Conservation (phyloP, 1,139 yeast genomes). For the Suhomyces terraborum region DNA sequence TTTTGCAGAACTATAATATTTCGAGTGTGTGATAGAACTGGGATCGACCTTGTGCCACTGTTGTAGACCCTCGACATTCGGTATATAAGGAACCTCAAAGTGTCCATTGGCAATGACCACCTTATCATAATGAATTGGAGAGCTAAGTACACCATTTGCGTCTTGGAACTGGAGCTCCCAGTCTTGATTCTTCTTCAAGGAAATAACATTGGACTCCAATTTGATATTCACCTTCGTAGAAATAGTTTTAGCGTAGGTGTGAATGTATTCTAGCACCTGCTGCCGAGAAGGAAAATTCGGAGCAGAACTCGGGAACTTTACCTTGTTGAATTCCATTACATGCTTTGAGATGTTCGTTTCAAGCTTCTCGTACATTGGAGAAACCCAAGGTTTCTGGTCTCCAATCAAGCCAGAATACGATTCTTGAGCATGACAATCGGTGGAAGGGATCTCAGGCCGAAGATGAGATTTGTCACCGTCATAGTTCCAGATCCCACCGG, state of each 20-base stretch:
- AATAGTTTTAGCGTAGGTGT: slow-evolving; percentile 34
- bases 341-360: slow-evolving; percentile 49
- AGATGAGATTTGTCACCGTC: slow-evolving; percentile 28
- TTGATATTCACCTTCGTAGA: slow-evolving; percentile 19
- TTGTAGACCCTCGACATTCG: slow-evolving; percentile 42
- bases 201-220: slow-evolving; percentile 5
- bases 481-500: slow-evolving; percentile 56
- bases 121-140: slow-evolving; percentile 36
- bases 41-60: slow-evolving; percentile 40
- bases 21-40: slow-evolving; percentile 43
- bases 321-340: slow-evolving; percentile 45
- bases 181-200: slow-evolving; percentile 8
- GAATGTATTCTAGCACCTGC: slow-evolving; percentile 41
- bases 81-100: slow-evolving; percentile 47
- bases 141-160: background rate
- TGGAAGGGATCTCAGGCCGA: slow-evolving; percentile 29
- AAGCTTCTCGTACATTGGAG: slow-evolving; percentile 50
- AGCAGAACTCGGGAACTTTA: slow-evolving; percentile 34
- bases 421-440: background rate
- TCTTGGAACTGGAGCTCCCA: slow-evolving; percentile 24
- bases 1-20: slow-evolving; percentile 38
- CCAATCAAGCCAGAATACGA: background rate
- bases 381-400: slow-evolving; percentile 22
- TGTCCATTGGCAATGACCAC: slow-evolving; percentile 54
- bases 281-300: slow-evolving; percentile 39